phyloP scores from a whole-genome alignment of 148 eudicot species.

The Mesembryanthemum crystallinum region DNA sequence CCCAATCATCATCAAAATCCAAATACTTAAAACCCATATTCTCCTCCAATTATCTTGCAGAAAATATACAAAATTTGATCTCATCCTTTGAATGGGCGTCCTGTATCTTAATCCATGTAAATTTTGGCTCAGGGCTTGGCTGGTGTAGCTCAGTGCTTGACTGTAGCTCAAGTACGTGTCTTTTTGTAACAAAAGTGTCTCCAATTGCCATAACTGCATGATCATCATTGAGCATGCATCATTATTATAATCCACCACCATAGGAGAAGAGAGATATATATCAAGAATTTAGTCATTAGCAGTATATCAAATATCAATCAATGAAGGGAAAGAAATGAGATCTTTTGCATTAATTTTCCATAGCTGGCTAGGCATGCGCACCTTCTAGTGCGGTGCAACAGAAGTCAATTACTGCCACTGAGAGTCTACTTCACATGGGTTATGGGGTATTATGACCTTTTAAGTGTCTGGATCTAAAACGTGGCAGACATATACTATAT shows the following conservation, averaged over 20 bases:
- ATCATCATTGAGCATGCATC: conserved; percentile 12
- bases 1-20: conserved; percentile 76
- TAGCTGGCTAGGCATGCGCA: conserved; percentile 5
- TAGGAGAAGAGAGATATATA: conserved; percentile 4
- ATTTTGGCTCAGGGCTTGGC: conserved; percentile 93
- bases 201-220: conserved; percentile 96
- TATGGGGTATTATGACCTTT: conserved; percentile 10
- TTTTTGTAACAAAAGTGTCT: conserved; percentile 85
- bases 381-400: conserved; percentile 10
- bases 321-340: neutral
- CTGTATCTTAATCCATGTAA: conserved; percentile 70
- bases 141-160: conserved; percentile 89
- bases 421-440: conserved; percentile 1
- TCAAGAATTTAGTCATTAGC: conserved; percentile 23
- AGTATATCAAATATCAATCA: conserved; percentile 24
- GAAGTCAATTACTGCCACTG: neutral
- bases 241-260: conserved; percentile 7
- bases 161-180: conserved; percentile 93
- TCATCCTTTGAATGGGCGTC: conserved; percentile 53
- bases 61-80: conserved; percentile 47
- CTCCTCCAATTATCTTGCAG: conserved; percentile 86
- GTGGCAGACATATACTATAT: conserved; percentile 3
- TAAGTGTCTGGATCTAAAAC: conserved; percentile 18
- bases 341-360: neutral
- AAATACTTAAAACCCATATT: conserved; percentile 71